Percentiles rank a stretch among this genome's conserved stretches.
These are phyloP conservation scores for Alliaria petiolata DNA, from an alignment of 345 rosid species.

Conservation along the genomic window DNA sequence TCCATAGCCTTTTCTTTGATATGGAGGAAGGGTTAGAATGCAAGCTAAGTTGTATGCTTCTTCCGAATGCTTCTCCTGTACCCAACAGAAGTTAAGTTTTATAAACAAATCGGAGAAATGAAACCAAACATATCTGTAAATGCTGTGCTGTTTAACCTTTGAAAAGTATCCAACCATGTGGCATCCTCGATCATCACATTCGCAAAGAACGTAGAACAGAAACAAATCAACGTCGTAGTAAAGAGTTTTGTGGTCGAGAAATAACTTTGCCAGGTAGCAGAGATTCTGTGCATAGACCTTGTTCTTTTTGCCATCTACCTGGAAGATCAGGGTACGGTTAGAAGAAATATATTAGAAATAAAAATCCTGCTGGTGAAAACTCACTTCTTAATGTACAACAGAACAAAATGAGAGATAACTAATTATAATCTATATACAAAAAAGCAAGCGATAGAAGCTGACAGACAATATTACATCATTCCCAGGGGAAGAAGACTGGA, in stretches of 20 bases:
- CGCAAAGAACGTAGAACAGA: slow-evolving; percentile 38
- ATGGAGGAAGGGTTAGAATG: slow-evolving; percentile 94
- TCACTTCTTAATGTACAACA: neutral
- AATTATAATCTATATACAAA: neutral
- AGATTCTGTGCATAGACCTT: slow-evolving; percentile 66
- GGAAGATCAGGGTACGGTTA: neutral
- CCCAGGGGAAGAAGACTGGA: neutral
- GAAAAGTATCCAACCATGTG: slow-evolving; percentile 99
- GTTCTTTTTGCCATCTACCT: slow-evolving; percentile 37
- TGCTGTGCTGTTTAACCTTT: slow-evolving; percentile 29
- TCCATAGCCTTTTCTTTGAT: slow-evolving; percentile 99
- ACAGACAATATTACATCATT: neutral
- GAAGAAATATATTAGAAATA: neutral
- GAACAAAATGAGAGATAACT: neutral
- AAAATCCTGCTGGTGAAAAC: neutral
- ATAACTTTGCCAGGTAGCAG: slow-evolving; percentile 90
- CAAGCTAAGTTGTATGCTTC: slow-evolving; percentile 97
- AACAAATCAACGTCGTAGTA: slow-evolving; percentile 96
- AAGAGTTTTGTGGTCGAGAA: slow-evolving; percentile 98
- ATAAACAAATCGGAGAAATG: neutral
- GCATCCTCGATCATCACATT: slow-evolving; percentile 98
- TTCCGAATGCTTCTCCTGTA: slow-evolving; percentile 96
- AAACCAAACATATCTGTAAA: neutral
- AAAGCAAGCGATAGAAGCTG: neutral
- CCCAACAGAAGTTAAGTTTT: slow-evolving; percentile 1